phyloP scores from a whole-genome alignment of 2,329 filamentous ascomycete species.

The Didymella exigua region DNA sequence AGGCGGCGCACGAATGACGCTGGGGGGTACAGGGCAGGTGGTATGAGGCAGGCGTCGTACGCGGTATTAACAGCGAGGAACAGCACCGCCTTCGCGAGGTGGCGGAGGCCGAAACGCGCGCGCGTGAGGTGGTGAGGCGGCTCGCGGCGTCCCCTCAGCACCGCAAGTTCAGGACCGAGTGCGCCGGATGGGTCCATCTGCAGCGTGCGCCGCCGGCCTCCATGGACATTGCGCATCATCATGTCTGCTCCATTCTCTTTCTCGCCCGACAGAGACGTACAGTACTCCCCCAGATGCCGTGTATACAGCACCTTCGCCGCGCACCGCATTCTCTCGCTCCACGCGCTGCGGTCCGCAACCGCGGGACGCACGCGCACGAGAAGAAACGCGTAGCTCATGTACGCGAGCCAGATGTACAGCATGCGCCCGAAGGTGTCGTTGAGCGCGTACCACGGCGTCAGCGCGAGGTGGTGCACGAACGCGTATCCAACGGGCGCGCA shows the following conservation, averaged over 20 bases:
- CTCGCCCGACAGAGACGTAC: not conserved
- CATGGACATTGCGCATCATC: no score
- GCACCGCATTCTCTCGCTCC: not conserved
- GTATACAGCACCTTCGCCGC: constrained; percentile 1
- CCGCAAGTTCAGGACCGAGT: not conserved
- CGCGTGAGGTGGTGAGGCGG: not conserved
- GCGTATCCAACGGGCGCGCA: constrained; percentile 17
- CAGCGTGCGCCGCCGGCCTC: no score
- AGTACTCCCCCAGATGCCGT: not conserved
- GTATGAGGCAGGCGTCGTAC: not conserved
- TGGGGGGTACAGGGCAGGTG: not conserved
- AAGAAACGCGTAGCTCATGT: constrained; percentile 23
- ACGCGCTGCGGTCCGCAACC: not conserved
- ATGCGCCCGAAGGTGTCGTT: constrained; percentile 25
- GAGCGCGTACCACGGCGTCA: constrained; percentile 8
- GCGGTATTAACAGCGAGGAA: not conserved
- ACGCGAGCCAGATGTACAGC: constrained; percentile 27
- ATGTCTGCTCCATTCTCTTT: not conserved
- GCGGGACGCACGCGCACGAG: constrained; percentile 15
- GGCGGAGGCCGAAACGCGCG: not conserved
- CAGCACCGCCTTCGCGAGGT: not conserved
- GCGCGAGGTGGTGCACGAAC: constrained; percentile 11
- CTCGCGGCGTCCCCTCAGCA: not conserved
- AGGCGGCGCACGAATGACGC: constrained; percentile 11
- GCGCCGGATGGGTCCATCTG: no score